Base-by-base conservation (phyloP, 1,284 basidiomycete genomes). In the Vanrija sp. region DNA sequence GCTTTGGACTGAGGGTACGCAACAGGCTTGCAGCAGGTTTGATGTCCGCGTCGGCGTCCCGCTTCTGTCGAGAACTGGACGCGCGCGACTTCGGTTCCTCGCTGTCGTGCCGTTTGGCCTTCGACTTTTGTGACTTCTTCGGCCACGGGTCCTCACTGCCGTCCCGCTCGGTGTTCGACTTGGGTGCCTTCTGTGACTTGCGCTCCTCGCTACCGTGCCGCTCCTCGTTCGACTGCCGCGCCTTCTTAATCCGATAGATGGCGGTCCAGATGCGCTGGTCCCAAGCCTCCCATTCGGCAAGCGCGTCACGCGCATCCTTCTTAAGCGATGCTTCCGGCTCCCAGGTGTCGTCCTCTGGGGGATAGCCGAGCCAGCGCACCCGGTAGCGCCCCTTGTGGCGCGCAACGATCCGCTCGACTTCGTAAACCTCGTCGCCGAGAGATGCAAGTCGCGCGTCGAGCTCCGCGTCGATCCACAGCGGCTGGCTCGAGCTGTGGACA, bases 281-380 rank as follows among this genome's bases (percentile, higher is more conserved):
- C 64, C 64, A 65, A 2, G 57, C 56, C 12, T 58, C 15, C 65
- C 65, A 68, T 7, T 67, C 67, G 7, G 58, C 60, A 54, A 63
- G 42, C 53, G 63, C 66, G 58, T 69, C 67, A 23, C 50, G 48
- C 6, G 68, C 60, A 18, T 61, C 66, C 1, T 63, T 45, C 15
- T 42, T 49, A 10, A 69, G 49, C 10, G 51, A 38, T 25, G 39
- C 42, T 25, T 44, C 58, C 14, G 52, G 52, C 61, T 70, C 63
- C 63, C 64, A 70, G 10, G 66, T 68, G 57, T 70, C 68, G n/a
- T 67, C 65, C 46, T 68, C 66, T 0, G 66, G 68, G 19, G 60
- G 38, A 46, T 57, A 70, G 0, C 68, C 68, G 47, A 58, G 66
- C 68, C 68, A 68, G n/a, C 68, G 58, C 14, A 70, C 66, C n/a